phyloP scores from a whole-genome alignment of 2,329 filamentous ascomycete species.

The Cladophialophora bantiana region DNA sequence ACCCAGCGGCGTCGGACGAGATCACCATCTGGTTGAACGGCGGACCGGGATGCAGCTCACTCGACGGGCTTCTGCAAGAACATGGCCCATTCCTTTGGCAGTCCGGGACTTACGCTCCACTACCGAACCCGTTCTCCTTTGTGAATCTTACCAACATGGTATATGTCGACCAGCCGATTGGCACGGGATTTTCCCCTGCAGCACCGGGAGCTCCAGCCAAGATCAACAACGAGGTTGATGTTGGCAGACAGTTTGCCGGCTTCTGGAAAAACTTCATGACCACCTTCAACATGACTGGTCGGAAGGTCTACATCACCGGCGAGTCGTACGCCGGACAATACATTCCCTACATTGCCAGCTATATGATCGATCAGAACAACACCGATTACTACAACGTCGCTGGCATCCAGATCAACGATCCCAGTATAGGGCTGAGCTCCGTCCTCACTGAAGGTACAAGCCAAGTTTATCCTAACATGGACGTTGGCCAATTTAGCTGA shows the following conservation, averaged over 20 bases:
- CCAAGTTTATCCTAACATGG: neutral
- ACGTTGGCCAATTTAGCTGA: neutral
- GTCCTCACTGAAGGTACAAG: slow-evolving; percentile 41
- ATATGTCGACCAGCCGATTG: slow-evolving; percentile 50
- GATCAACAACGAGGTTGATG: slow-evolving; percentile 57
- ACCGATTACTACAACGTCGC: slow-evolving; percentile 60
- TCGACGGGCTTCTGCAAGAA: slow-evolving; percentile 75
- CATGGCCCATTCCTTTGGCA: slow-evolving; percentile 65
- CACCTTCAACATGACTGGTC: slow-evolving; percentile 61
- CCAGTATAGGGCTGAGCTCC: slow-evolving; percentile 52
- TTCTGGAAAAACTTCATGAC: slow-evolving; percentile 64
- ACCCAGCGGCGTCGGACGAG: slow-evolving; percentile 56
- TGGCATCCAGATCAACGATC: slow-evolving; percentile 59
- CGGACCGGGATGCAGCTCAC: slow-evolving; percentile 63
- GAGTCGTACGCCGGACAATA: slow-evolving; percentile 60
- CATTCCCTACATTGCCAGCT: slow-evolving; percentile 55
- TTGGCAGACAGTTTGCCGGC: slow-evolving; percentile 56
- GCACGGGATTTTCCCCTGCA: slow-evolving; percentile 65
- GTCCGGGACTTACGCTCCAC: slow-evolving; percentile 70
- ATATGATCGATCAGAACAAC: slow-evolving; percentile 58
- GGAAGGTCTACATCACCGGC: slow-evolving; percentile 62
- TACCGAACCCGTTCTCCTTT: slow-evolving; percentile 47
- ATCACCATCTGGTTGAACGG: slow-evolving; percentile 64
- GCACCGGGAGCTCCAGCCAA: slow-evolving; percentile 46
- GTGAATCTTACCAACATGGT: slow-evolving; percentile 45